phyloP scores from a whole-genome alignment of 176 grass and related monocot species.

The Oryza glumipatula region DNA sequence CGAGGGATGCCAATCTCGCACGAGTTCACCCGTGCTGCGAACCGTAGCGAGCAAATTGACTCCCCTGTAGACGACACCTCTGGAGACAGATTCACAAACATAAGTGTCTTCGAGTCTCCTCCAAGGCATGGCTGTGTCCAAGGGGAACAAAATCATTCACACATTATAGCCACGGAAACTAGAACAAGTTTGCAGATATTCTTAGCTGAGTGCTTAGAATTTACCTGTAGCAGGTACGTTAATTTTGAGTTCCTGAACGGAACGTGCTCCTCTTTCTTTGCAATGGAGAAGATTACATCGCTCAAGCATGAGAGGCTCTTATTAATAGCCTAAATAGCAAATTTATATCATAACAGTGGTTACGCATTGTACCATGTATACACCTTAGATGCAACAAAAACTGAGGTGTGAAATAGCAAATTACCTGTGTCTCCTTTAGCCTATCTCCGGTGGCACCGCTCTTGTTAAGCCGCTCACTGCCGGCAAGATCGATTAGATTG shows the following conservation, averaged over 20 bases:
- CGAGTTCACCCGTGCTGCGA: slow-evolving; percentile 86
- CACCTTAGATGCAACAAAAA: neutral
- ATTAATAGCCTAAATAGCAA: slow-evolving; percentile 69
- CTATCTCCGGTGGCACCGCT: slow-evolving; percentile 90
- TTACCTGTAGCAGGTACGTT: slow-evolving; percentile 92
- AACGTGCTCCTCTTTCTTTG: slow-evolving; percentile 94
- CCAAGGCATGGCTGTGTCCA: slow-evolving; percentile 81
- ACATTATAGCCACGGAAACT: neutral
- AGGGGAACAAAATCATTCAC: neutral
- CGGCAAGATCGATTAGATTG: slow-evolving; percentile 94
- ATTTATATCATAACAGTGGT: neutral
- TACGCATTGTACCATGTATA: neutral
- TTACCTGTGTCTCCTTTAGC: slow-evolving; percentile 89
- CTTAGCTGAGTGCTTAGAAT: neutral
- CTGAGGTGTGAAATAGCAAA: neutral
- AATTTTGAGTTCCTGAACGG: slow-evolving; percentile 96
- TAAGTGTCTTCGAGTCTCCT: slow-evolving; percentile 85
- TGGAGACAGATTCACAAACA: slow-evolving; percentile 92
- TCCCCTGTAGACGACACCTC: slow-evolving; percentile 70
- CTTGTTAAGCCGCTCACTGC: slow-evolving; percentile 87
- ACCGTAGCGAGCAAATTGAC: slow-evolving; percentile 81
- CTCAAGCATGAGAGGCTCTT: slow-evolving; percentile 90
- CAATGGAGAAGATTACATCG: slow-evolving; percentile 91
- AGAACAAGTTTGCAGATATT: neutral
- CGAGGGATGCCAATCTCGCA: slow-evolving; percentile 87